These are phyloP conservation scores for Pochonia chlamydosporia DNA, from an alignment of 2,329 filamentous ascomycete genomes.

Conservation along the genomic window DNA sequence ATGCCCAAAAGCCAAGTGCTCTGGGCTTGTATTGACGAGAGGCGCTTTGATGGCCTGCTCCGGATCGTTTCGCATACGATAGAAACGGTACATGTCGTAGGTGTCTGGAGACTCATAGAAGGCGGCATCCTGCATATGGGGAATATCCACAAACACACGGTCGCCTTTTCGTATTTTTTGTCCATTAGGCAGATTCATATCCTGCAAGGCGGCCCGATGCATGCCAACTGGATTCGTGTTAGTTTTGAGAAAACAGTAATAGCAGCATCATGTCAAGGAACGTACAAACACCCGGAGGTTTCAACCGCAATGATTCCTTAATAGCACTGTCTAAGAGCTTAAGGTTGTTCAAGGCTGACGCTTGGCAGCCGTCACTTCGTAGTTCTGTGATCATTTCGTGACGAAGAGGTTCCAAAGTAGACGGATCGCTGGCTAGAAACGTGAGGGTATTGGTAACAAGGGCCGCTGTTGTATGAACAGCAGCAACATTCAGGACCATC, in stretches of 20 bases:
- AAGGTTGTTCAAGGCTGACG: slow-evolving; percentile 8
- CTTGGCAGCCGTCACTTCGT: slow-evolving; percentile 5
- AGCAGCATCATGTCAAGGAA: background rate
- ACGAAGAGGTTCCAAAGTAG: slow-evolving; percentile 5
- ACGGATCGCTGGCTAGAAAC: slow-evolving; percentile 7
- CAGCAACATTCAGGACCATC: slow-evolving; percentile 11
- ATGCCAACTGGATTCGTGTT: slow-evolving; percentile 6
- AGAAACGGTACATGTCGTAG: slow-evolving; percentile 10
- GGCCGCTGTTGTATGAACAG: slow-evolving; percentile 8
- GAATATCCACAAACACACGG: slow-evolving; percentile 10
- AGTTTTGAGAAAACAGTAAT: too few relatives aligned
- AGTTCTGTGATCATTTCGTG: slow-evolving; percentile 6
- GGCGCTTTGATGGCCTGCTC: slow-evolving; percentile 9
- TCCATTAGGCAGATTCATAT: slow-evolving; percentile 7
- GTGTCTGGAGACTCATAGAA: slow-evolving; percentile 8
- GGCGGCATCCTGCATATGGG: slow-evolving; percentile 8
- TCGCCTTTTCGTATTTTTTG: slow-evolving; percentile 7
- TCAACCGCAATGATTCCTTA: slow-evolving; percentile 10
- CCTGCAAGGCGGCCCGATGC: slow-evolving; percentile 9
- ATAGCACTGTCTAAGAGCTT: slow-evolving; percentile 10
- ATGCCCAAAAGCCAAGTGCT: slow-evolving; percentile 10
- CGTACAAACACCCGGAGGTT: slow-evolving; percentile 10
- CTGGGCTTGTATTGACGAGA: slow-evolving; percentile 8
- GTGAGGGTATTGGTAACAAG: slow-evolving; percentile 9
- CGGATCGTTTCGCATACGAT: slow-evolving; percentile 7